These are phyloP conservation scores for Chlorella variabilis DNA, from an alignment of 163 green algal species.

Conservation along the genomic window DNA sequence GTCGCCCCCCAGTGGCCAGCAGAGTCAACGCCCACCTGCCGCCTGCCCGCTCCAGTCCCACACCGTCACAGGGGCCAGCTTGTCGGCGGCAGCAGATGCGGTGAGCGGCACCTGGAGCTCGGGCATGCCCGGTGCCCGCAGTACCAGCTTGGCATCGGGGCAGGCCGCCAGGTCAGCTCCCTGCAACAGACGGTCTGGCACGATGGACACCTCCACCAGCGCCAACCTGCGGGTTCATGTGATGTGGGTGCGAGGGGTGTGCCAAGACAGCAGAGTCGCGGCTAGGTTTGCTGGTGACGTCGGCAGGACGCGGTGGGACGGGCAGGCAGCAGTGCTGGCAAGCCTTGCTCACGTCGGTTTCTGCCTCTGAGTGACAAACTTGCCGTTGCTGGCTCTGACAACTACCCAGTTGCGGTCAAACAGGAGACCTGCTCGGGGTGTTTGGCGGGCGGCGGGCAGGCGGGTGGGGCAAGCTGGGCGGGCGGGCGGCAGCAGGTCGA, in stretches of 20 bases:
- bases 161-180: neutral
- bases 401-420: constrained; percentile 47
- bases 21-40: neutral
- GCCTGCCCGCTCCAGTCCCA: constrained; percentile 47
- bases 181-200: constrained; percentile 15
- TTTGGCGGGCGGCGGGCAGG: too few relatives aligned
- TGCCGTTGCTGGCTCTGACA: constrained; percentile 1
- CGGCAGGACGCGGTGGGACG: too few relatives aligned
- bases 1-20: too few relatives aligned
- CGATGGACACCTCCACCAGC: constrained; percentile 19
- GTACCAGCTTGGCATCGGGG: constrained; percentile 29
- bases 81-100: neutral
- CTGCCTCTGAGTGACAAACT: constrained; percentile 43
- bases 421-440: constrained; percentile 44
- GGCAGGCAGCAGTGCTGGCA: too few relatives aligned
- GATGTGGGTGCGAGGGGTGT: too few relatives aligned
- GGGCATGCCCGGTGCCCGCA: constrained; percentile 35
- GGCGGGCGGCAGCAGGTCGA: too few relatives aligned
- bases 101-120: constrained; percentile 32
- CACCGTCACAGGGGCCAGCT: constrained; percentile 21
- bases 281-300: too few relatives aligned
- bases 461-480: neutral
- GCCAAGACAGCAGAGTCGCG: neutral
- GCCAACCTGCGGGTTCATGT: constrained; percentile 35
- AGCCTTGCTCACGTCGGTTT: constrained; percentile 4